Evolutionary conservation across 2,329 filamentous ascomycete species (phyloP), one percentile per base, ranked within the genome.

Genomic region (Verticillium isaacii): DNA sequence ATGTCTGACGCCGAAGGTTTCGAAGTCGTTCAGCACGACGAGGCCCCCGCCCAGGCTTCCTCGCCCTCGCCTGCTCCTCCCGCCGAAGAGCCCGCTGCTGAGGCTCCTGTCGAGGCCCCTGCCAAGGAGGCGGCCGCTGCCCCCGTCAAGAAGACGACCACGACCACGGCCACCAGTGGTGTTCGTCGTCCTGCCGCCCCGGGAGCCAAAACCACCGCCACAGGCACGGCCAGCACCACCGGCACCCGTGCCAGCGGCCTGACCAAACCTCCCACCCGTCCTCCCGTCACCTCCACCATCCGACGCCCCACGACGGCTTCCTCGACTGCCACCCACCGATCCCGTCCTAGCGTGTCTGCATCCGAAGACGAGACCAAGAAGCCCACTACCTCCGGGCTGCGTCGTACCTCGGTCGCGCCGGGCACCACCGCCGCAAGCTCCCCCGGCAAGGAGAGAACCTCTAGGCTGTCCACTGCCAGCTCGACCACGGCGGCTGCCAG

Each of bases 291-390:
- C 19, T 69, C 75, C 50, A 75, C 74, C 59, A 71, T 67, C 34
- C 68, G 67, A 65, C 63, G 34, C 57, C 58, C 63, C 41, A 67
- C 73, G 65, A 68, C 73, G 63, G 69, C 72, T 37, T 73, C 77
- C 39, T 72, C 78, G 4, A 68, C 73, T n/a, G 68, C 76, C 45
- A 76, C 70, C 64, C 81, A 83, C 69, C 77, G 74, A 65, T 77
- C 79, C 56, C 78, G 78, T n/a, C 74, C 80, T 39, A 80, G 77
- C 58, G 73, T 80, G 59, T 82, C 81, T 63, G 76, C 78, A 58
- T 81, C 80, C 61, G 81, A 83, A 64, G 81, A 83, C 66, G 81
- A 83, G 62, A 71, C 70, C 64, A 81, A 77, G 73, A 81, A 76
- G 68, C 71, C 78, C 4, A 71, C 69, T 25, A 68, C 78, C 63